Base-by-base conservation (phyloP, 768 basidiomycete species). In the Punctularia strigosozonata region DNA sequence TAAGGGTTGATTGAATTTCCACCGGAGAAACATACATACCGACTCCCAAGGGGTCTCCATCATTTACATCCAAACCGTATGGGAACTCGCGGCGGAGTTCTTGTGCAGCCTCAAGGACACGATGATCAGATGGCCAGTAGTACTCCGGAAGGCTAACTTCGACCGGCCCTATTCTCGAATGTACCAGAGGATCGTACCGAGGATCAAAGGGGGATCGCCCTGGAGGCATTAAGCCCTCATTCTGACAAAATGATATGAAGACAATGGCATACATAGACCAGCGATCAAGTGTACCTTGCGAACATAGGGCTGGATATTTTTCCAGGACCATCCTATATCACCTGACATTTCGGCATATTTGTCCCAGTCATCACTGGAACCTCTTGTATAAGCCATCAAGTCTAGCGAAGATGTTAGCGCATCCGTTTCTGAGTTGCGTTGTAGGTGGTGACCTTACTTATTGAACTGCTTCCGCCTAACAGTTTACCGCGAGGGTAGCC, bases 381-480 rank as follows among this genome's bases (percentile, higher is more conserved):
- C 33, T 19, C 33, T 12, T 8, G 33, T 34, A 20, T 34, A 34
- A 8, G 18, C 8, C 33, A 34, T 34, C 10, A 10, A 34, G 33
- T 34, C 19, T 12, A 20, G 10, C 10, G 15, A 30, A 30, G 10
- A 30, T 10, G 15, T 10, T 30, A 10, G 10, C 10, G 10, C 28
- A 30, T 10, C 28, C 10, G n/a, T n/a, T n/a, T n/a, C n/a, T n/a
- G n/a, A n/a, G n/a, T n/a, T 30, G 10, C 28, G 10, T 10, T 15
- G 15, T 30, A 10, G 28, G 15, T 10, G 28, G 15, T 15, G 15
- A 30, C 10, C 33, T 12, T 13, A 40, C 37, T 43, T 8, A 43
- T 24, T 7, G 30, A 31, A 24, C 43, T 43, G 14, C 23, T 26
- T 20, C 43, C 43, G 14, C 43, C 43, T 10, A 43, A 26, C 10